phyloP scores from a whole-genome alignment of 345 rosid genomes.

The Dovyalis caffra region DNA sequence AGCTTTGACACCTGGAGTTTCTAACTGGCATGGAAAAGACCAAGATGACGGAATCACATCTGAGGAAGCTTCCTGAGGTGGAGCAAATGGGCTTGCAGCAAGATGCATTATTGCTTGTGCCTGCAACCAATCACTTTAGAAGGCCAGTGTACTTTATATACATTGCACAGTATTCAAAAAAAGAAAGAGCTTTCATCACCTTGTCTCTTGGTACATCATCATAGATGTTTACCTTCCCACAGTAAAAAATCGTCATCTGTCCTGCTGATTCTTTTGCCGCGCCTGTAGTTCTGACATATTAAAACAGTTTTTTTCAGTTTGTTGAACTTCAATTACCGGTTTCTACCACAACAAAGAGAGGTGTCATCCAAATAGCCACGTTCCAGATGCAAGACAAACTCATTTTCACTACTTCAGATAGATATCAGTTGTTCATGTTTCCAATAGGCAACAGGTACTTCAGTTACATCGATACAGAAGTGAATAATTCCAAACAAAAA shows the following conservation, averaged over 20 bases:
- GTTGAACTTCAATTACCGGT: constrained; percentile 12
- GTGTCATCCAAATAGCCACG: background rate
- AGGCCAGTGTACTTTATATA: constrained; percentile 3
- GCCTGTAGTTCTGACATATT: constrained; percentile 24
- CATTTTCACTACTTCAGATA: background rate
- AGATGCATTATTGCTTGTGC: constrained; percentile 41
- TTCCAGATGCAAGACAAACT: constrained; percentile 2
- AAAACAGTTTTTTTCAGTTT: constrained; percentile 14
- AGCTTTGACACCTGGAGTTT: constrained; percentile 22
- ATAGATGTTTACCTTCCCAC: constrained; percentile 43
- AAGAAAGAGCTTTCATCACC: constrained; percentile 21
- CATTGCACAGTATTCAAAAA: background rate
- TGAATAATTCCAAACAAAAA: background rate
- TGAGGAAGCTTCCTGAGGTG: constrained; percentile 23
- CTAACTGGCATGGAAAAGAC: constrained; percentile 30
- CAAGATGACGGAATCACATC: constrained; percentile 21
- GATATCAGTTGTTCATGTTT: constrained; percentile 4
- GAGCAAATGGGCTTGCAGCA: constrained; percentile 32
- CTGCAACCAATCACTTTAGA: constrained; percentile 30
- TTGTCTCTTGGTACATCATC: constrained; percentile 38
- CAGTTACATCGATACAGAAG: background rate
- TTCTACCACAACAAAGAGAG: background rate
- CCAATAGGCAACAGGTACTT: background rate
- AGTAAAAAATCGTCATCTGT: constrained; percentile 45
- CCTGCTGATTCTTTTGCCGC: constrained; percentile 26